phyloP scores from a whole-genome alignment of 2,329 filamentous ascomycete genomes.

The Septoria petroselini region DNA sequence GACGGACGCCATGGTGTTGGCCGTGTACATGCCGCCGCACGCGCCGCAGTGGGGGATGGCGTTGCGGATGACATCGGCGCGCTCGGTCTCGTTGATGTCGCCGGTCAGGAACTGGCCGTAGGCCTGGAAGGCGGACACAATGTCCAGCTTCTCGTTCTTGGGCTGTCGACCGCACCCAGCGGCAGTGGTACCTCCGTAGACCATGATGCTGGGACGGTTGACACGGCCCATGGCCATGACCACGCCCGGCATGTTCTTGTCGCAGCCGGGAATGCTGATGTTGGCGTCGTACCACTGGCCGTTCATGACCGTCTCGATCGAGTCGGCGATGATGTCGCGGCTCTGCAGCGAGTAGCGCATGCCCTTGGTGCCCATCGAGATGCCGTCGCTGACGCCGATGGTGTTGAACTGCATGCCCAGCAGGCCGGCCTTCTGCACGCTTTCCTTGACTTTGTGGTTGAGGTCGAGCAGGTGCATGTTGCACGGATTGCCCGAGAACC shows the following conservation, averaged over 20 bases:
- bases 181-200: slow-evolving; percentile 92
- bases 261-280: slow-evolving; percentile 92
- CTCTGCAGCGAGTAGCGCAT: slow-evolving; percentile 85
- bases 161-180: slow-evolving; percentile 79
- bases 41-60: slow-evolving; percentile 82
- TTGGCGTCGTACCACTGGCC: slow-evolving; percentile 99
- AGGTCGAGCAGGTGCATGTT: slow-evolving; percentile 98
- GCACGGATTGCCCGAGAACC: slow-evolving; percentile 97
- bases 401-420: slow-evolving; percentile 98
- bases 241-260: slow-evolving; percentile 96
- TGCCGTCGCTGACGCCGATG: slow-evolving; percentile 93
- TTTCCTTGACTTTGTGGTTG: slow-evolving; percentile 71
- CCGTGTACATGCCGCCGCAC: slow-evolving; percentile 73
- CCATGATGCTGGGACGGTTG: slow-evolving; percentile 93
- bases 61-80: slow-evolving; percentile 90
- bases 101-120: slow-evolving; percentile 94
- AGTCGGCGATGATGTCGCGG: slow-evolving; percentile 94
- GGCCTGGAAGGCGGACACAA: slow-evolving; percentile 95
- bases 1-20: slow-evolving; percentile 53
- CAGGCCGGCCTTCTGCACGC: slow-evolving; percentile 69
- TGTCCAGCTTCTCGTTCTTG: slow-evolving; percentile 69
- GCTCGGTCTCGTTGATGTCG: slow-evolving; percentile 83
- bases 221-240: slow-evolving; percentile 83
- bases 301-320: slow-evolving; percentile 97
- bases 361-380: slow-evolving; percentile 96